Percentiles rank a stretch among this genome's conserved stretches.
Evolutionary conservation across 2,329 filamentous ascomycete species (phyloP).

Genomic region (Colletotrichum karsti): DNA sequence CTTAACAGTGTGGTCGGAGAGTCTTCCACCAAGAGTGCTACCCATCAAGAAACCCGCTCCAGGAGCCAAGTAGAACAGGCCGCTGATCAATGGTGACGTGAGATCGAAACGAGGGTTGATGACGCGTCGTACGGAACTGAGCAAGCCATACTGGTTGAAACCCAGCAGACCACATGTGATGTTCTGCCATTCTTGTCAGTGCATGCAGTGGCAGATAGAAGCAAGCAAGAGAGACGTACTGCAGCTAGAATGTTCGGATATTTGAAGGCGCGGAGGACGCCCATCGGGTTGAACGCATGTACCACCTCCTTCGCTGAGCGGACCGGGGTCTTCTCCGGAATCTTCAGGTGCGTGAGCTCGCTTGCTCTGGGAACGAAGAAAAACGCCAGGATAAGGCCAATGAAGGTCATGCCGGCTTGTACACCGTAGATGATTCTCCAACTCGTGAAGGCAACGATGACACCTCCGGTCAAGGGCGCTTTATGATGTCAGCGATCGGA

Average conservation of each 20-base stretch:
- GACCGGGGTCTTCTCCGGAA: conserved; percentile 51
- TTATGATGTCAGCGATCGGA: background rate
- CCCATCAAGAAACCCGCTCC: conserved; percentile 73
- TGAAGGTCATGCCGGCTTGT: conserved; percentile 68
- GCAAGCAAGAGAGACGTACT: conserved; percentile 45
- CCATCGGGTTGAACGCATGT: conserved; percentile 70
- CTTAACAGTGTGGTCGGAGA: conserved; percentile 70
- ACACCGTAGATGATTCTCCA: conserved; percentile 79
- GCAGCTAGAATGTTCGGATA: conserved; percentile 71
- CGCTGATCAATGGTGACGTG: conserved; percentile 69
- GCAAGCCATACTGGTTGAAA: conserved; percentile 76
- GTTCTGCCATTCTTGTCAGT: background rate
- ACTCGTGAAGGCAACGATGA: conserved; percentile 73
- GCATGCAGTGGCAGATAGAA: fast-evolving
- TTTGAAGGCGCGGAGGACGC: conserved; percentile 69
- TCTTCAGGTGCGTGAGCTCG: conserved; percentile 60
- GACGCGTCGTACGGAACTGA: conserved; percentile 75
- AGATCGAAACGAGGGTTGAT: conserved; percentile 76
- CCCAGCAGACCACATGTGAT: conserved; percentile 52
- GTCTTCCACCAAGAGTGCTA: conserved; percentile 74
- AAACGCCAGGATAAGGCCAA: conserved; percentile 61
- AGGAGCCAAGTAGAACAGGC: conserved; percentile 76
- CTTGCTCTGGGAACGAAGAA: conserved; percentile 76
- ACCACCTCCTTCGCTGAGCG: conserved; percentile 20
- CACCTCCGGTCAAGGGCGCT: conserved; percentile 55